Conservation (phyloP, 2,329 filamentous ascomycete genomes). For the Alternaria consortialis region DNA sequence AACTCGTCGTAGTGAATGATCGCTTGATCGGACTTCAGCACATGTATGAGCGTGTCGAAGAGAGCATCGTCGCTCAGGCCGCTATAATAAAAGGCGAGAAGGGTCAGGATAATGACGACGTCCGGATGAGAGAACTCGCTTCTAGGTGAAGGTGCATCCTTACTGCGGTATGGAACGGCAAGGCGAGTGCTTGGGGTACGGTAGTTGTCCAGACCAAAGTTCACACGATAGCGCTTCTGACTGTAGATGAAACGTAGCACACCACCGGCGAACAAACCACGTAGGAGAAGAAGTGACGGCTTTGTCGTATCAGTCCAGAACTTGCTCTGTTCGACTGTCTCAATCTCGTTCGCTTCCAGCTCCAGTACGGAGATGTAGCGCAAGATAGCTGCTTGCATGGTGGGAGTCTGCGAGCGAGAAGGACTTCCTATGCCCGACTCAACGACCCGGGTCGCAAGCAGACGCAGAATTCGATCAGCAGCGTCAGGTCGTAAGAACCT, state of each 20-base stretch:
- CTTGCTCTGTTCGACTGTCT: conserved; percentile 12
- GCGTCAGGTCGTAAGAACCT: conserved; percentile 59
- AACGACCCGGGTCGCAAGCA: conserved; percentile 53
- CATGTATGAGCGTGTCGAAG: conserved; percentile 55
- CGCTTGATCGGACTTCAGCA: conserved; percentile 63
- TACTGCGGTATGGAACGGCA: conserved; percentile 70
- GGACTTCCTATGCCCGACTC: conserved; percentile 58
- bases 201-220: conserved; percentile 65
- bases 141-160: conserved; percentile 68
- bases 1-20: conserved; percentile 62
- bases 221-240: conserved; percentile 70
- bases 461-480: conserved; percentile 29
- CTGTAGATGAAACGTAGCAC: conserved; percentile 64
- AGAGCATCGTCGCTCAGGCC: conserved; percentile 65
- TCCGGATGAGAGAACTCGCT: conserved; percentile 76
- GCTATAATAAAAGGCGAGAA: conserved; percentile 72
- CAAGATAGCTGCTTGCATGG: conserved; percentile 45
- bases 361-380: conserved; percentile 57
- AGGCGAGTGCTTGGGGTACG: conserved; percentile 62
- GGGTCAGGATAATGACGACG: conserved; percentile 71
- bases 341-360: conserved; percentile 43
- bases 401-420: conserved; percentile 48
- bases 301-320: conserved; percentile 53
- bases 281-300: conserved; percentile 58
- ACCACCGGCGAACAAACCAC: conserved; percentile 65